Evolutionary conservation across 2,329 filamentous ascomycete species (phyloP).

Genomic region (Botrytis byssoidea): DNA sequence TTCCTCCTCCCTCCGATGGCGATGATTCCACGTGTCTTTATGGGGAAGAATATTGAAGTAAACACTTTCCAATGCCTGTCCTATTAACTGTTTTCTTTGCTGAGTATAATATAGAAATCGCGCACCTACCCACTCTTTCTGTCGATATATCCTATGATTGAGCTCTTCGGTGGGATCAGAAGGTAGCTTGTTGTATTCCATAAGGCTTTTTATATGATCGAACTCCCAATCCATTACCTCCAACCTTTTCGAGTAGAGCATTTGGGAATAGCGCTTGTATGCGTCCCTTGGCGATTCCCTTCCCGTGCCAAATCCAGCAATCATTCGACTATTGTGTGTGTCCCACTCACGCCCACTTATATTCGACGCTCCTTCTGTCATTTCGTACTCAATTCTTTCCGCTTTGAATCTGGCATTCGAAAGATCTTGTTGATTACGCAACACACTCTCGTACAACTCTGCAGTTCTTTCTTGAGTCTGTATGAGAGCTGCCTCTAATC

Average conservation of each 20-base stretch:
- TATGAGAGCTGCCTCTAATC: neutral
- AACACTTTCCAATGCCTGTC: neutral
- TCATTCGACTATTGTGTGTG: neutral
- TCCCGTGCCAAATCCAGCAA: neutral
- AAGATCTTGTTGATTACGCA: neutral
- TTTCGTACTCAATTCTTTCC: fast-evolving
- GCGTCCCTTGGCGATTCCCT: neutral
- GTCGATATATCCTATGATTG: neutral
- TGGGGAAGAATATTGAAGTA: neutral
- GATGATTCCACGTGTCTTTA: fast-evolving
- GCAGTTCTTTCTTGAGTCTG: neutral
- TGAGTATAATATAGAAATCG: neutral
- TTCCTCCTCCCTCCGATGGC: neutral
- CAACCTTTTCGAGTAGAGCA: neutral
- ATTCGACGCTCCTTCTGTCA: neutral
- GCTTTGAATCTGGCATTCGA: neutral
- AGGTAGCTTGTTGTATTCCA: neutral
- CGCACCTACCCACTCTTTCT: neutral
- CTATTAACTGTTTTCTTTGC: neutral
- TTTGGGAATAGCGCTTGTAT: neutral
- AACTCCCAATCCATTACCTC: neutral
- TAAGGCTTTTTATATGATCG: neutral
- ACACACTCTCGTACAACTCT: neutral
- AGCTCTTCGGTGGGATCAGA: neutral
- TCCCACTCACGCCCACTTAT: neutral